A percentile compares a stretch with the other conserved stretches of the same genome.
phyloP scores from a whole-genome alignment of 2,329 filamentous ascomycete genomes.

The Ramichloridium luteum region DNA sequence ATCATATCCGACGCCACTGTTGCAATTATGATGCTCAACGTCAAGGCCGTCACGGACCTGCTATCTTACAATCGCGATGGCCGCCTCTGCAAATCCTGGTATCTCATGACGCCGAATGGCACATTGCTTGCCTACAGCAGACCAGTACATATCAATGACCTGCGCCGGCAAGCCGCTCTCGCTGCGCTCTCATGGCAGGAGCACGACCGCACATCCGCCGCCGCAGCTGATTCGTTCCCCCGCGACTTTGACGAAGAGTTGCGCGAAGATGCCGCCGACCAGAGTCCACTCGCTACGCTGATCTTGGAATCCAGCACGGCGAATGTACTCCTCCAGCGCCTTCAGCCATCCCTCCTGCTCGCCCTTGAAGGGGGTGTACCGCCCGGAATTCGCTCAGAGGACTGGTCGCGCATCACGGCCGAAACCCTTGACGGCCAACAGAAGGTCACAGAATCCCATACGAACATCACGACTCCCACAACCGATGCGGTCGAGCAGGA shows the following conservation, averaged over 20 bases:
- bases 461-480: neutral
- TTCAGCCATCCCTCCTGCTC: constrained; percentile 36
- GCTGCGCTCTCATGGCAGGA: constrained; percentile 40
- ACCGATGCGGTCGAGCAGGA: constrained; percentile 2
- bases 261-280: constrained; percentile 8
- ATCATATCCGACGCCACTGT: too few relatives aligned
- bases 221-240: constrained; percentile 8
- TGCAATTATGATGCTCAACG: constrained; percentile 38
- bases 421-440: constrained; percentile 30
- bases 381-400: constrained; percentile 25
- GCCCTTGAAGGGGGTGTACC: constrained; percentile 38
- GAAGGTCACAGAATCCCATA: constrained; percentile 17
- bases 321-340: constrained; percentile 35
- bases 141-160: constrained; percentile 36
- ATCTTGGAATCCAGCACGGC: constrained; percentile 34
- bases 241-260: constrained; percentile 11
- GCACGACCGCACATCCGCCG: constrained; percentile 14
- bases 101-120: constrained; percentile 40
- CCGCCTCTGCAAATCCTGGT: constrained; percentile 32
- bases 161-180: constrained; percentile 38
- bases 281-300: constrained; percentile 29
- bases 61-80: constrained; percentile 32
- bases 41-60: constrained; percentile 31
- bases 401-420: constrained; percentile 31
- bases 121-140: constrained; percentile 38